phyloP scores from a whole-genome alignment of 441 rosid species.

The Croton laevigatus region DNA sequence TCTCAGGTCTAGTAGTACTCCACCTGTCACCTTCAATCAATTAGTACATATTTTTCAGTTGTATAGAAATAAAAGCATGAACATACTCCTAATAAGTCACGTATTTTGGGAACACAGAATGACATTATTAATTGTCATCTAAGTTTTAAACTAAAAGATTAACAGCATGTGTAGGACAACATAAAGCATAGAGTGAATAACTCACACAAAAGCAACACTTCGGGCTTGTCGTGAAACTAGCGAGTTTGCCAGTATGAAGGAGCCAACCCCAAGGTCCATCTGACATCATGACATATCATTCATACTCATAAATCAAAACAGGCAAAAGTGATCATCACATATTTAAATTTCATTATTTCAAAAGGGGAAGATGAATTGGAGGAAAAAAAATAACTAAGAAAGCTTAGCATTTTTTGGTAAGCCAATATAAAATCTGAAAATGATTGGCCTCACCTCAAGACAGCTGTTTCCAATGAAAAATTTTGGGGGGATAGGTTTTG shows the following conservation, averaged over 20 bases:
- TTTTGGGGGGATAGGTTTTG: neutral
- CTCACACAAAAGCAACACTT: slow-evolving; percentile 53
- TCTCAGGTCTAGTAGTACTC: neutral
- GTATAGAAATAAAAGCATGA: neutral
- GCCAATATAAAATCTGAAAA: neutral
- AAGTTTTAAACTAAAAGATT: neutral
- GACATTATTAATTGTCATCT: neutral
- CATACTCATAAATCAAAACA: slow-evolving; percentile 4
- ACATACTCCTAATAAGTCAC: neutral
- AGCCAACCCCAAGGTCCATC: slow-evolving; percentile 99
- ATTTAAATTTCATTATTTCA: neutral
- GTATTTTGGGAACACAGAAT: too few species aligned
- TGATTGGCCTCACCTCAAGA: neutral
- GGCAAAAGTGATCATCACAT: slow-evolving; percentile 1
- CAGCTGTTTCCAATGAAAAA: neutral
- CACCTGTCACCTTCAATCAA: slow-evolving; percentile 1
- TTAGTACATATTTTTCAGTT: neutral
- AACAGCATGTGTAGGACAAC: slow-evolving; percentile 9
- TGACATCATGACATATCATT: slow-evolving; percentile 30
- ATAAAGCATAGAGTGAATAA: slow-evolving; percentile 17
- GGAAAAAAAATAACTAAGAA: neutral
- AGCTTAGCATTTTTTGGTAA: neutral
- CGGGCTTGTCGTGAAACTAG: slow-evolving; percentile 89
- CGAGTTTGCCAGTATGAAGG: slow-evolving; percentile 77
- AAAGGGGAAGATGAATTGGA: neutral